Evolutionary conservation across 2,329 filamentous ascomycete genomes (phyloP), one percentile per base, ranked within the genome.

Genomic region (Colletotrichum limetticola): DNA sequence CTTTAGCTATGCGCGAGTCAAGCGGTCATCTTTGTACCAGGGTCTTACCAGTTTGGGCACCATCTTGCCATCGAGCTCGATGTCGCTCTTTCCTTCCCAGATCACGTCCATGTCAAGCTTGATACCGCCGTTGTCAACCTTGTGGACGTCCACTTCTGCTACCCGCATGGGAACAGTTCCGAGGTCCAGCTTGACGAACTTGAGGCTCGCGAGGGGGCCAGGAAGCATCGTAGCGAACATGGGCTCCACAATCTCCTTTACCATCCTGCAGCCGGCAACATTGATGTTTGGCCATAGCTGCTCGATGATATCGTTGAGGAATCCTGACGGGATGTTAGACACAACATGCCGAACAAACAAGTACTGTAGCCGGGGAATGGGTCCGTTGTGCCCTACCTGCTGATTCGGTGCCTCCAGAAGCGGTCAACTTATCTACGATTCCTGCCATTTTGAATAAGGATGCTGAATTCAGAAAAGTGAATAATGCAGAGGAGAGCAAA

Each of bases 261-360:
- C 78, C 79, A 86, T 86, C 58, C 80, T 79, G 76, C 80, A 78
- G 53, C 81, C 84, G 24, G 83, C 85, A 5, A 85, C 80, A 56
- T 81, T 82, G 78, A 87, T 86, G 75, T 87, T 86, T 46, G 86
- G 86, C 86, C 86, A 87, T 76, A 87, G 77, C 67, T 86, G 84
- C 16, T 76, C 80, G 49, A 87, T 80, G 37, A 87, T 83, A 71
- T 87, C 85, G 75, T 87, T 87, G 64, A 87, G 80, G 75, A 87
- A 87, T 28, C 79, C 80, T 80, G 52, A 14, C 5, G n/a, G 26
- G 28, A 32, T 60, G 26, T 78, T 32, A 77, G 59, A 46, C 32
- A 24, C n/a, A 4, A 7, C 2, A 11, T 14, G 30, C 56, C 14
- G 12, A 5, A 8, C 16, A 32, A 32, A 1, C 7, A 70, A 22